Percentiles rank a stretch among this genome's conserved stretches.
Evolutionary conservation across 441 rosid species (phyloP).

Genomic region (Populus hybrid): DNA sequence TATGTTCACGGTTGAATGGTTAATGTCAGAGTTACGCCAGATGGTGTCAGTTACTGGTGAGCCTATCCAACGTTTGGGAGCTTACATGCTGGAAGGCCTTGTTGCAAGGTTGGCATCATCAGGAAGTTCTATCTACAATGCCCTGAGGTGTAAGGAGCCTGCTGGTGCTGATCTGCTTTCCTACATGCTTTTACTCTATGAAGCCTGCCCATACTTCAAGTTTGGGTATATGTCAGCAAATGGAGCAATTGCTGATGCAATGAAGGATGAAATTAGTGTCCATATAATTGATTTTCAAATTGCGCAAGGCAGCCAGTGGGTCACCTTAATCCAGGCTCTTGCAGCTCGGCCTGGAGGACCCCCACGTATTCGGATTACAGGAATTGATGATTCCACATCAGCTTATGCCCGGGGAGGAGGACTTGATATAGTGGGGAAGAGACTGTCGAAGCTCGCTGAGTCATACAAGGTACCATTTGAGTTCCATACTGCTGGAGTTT

Average conservation of each 20-base stretch:
- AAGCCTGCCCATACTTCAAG: slow-evolving; percentile 92
- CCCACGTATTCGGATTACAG: slow-evolving; percentile 71
- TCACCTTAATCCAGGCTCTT: slow-evolving; percentile 85
- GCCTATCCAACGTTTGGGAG: slow-evolving; percentile 82
- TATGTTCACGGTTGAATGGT: slow-evolving; percentile 46
- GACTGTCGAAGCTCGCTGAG: slow-evolving; percentile 66
- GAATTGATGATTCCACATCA: slow-evolving; percentile 77
- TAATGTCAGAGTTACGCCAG: slow-evolving; percentile 56
- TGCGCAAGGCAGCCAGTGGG: slow-evolving; percentile 84
- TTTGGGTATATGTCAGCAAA: slow-evolving; percentile 92
- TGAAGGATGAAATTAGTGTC: slow-evolving; percentile 60
- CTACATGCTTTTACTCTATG: slow-evolving; percentile 83
- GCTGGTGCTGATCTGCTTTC: slow-evolving; percentile 70
- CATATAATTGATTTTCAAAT: slow-evolving; percentile 91
- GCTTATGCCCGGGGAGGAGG: slow-evolving; percentile 85
- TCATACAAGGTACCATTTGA: slow-evolving; percentile 74
- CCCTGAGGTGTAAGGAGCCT: slow-evolving; percentile 82
- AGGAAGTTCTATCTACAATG: slow-evolving; percentile 76
- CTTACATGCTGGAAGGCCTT: slow-evolving; percentile 89
- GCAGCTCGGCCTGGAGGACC: slow-evolving; percentile 89
- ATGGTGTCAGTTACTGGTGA: slow-evolving; percentile 93
- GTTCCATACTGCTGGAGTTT: slow-evolving; percentile 54
- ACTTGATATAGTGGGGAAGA: slow-evolving; percentile 65
- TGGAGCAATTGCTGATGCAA: slow-evolving; percentile 92
- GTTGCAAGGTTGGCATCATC: slow-evolving; percentile 74